These are phyloP conservation scores for Erysimum cheiranthoides DNA, from an alignment of 345 rosid species.

Conservation along the genomic window DNA sequence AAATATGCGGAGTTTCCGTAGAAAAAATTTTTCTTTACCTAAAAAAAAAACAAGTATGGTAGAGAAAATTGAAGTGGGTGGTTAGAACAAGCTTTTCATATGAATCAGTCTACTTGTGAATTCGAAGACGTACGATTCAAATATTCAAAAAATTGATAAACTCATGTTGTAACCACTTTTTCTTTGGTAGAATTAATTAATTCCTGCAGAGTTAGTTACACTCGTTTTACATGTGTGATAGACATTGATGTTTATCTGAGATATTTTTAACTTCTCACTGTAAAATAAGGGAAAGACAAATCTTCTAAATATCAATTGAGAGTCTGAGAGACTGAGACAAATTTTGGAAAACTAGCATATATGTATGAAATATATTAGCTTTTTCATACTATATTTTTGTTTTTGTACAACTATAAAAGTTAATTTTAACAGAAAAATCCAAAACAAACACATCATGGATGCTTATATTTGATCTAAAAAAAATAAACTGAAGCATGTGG, in stretches of 20 bases:
- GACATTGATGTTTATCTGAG: not conserved
- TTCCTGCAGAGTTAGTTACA: not conserved
- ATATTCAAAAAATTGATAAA: not conserved
- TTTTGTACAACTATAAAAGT: not conserved
- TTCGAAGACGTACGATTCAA: too few relatives aligned
- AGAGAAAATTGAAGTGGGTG: constrained; percentile 16
- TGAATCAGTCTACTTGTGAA: not conserved
- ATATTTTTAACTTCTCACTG: not conserved
- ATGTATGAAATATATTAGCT: not conserved
- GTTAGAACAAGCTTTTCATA: not conserved
- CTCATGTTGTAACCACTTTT: constrained; percentile 8
- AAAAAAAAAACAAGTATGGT: not conserved
- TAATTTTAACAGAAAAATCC: not conserved
- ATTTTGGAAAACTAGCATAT: not conserved
- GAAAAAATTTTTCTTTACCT: not conserved
- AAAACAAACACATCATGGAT: not conserved
- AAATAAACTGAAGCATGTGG: not conserved
- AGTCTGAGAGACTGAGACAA: not conserved
- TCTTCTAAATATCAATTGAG: not conserved
- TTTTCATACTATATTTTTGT: not conserved
- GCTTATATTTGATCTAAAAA: not conserved
- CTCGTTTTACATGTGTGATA: constrained; percentile 6
- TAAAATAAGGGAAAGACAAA: not conserved
- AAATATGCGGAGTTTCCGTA: not conserved
- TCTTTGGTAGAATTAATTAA: not conserved